These are phyloP conservation scores for Cyclotella sp. DNA, from an alignment of 108 stramenopile species.

Conservation along the genomic window DNA sequence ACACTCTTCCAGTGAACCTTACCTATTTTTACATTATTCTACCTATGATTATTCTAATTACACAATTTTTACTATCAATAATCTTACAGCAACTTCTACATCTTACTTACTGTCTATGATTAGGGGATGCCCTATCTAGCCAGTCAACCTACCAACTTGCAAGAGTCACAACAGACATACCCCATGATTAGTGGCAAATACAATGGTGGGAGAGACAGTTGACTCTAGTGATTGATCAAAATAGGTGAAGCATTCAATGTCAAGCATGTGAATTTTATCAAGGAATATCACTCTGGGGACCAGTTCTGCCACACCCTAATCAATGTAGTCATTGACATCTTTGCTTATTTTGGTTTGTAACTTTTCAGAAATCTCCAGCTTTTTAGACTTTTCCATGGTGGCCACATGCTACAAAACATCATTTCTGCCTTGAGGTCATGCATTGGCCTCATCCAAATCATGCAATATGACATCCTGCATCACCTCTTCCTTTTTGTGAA, in stretches of 20 bases:
- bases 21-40: too few species aligned
- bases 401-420: slow-evolving; percentile 94
- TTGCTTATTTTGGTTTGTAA: slow-evolving; percentile 97
- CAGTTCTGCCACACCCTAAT: slow-evolving; percentile 97
- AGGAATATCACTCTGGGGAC: slow-evolving; percentile 99
- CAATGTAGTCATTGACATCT: slow-evolving; percentile 96
- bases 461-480: slow-evolving; percentile 99
- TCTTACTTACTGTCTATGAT: too few species aligned
- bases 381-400: slow-evolving; percentile 94
- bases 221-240: slow-evolving; percentile 94
- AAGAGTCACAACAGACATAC: too few species aligned
- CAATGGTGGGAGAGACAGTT: slow-evolving; percentile 94
- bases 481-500: slow-evolving; percentile 99
- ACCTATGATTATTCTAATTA: too few species aligned
- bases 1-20: too few species aligned
- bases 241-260: slow-evolving; percentile 99
- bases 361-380: slow-evolving; percentile 99
- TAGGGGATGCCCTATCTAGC: too few species aligned
- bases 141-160: too few species aligned
- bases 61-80: too few species aligned
- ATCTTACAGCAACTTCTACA: too few species aligned
- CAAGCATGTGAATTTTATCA: slow-evolving; percentile 99
- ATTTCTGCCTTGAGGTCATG: slow-evolving; percentile 86
- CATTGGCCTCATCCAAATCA: slow-evolving; percentile 99
- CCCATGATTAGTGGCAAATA: slow-evolving; percentile 99